Conservation (phyloP, 805 yeast genomes). For the Wickerhamiella azyma region DNA sequence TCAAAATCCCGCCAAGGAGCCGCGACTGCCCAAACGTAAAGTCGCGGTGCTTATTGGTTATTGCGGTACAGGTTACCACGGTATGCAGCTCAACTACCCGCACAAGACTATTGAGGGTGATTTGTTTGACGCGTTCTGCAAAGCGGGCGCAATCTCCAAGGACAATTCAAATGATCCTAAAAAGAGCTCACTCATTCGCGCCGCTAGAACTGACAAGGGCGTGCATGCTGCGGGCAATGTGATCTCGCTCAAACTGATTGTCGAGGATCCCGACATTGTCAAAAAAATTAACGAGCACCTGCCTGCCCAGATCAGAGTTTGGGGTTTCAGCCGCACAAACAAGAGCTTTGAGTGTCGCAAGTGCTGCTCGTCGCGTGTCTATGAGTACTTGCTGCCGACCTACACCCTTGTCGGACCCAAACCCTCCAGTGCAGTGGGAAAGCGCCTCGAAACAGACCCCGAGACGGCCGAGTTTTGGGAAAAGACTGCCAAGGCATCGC, state of each 20-base stretch:
- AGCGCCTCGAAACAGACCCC: slow-evolving; percentile 41
- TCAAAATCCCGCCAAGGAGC: not conserved
- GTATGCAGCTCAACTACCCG: slow-evolving; percentile 89
- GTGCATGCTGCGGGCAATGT: slow-evolving; percentile 97
- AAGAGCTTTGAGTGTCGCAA: slow-evolving; percentile 89
- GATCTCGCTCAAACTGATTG: slow-evolving; percentile 65
- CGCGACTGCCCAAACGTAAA: slow-evolving; percentile 50
- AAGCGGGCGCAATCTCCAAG: slow-evolving; percentile 76
- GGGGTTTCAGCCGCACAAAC: slow-evolving; percentile 86
- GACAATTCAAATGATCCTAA: slow-evolving; percentile 82
- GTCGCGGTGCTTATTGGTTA: slow-evolving; percentile 87
- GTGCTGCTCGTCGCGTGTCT: slow-evolving; percentile 89
- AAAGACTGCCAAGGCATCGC: slow-evolving; percentile 29
- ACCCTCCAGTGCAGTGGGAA: slow-evolving; percentile 53
- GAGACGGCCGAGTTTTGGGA: slow-evolving; percentile 74
- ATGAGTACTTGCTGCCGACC: slow-evolving; percentile 87
- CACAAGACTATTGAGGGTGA: slow-evolving; percentile 84
- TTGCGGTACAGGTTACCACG: slow-evolving; percentile 94
- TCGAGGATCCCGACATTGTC: slow-evolving; percentile 66
- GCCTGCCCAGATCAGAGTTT: slow-evolving; percentile 78
- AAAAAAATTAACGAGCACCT: slow-evolving; percentile 57
- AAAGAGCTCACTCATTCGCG: slow-evolving; percentile 59
- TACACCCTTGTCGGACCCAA: slow-evolving; percentile 86
- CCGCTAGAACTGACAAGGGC: slow-evolving; percentile 78
- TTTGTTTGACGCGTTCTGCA: slow-evolving; percentile 64